Evolutionary conservation across 2,329 filamentous ascomycete species (phyloP), one percentile per base, ranked within the genome.

Genomic region (Corynespora cassiicola): DNA sequence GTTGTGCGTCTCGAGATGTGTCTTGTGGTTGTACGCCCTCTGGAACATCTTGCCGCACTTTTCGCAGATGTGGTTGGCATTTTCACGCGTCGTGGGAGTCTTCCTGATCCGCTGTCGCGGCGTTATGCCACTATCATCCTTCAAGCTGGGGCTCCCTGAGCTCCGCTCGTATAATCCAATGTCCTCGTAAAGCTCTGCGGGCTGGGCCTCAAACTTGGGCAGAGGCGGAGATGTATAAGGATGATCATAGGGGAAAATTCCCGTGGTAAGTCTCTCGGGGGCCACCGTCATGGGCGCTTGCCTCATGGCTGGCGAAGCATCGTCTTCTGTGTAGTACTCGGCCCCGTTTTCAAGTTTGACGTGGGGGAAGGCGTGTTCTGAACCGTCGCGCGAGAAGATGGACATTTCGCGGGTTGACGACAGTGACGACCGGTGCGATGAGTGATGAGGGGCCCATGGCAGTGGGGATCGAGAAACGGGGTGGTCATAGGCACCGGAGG

Each of bases 1-100:
- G 59, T 94, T 84, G 61, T 96, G 90, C 1, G 85, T 91, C 59
- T 91, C 86, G 77, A 91, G 79, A 65, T 95, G 90, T 19, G 89
- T 87, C 59, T 88, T 90, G 71, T 85, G 89, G 69, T 95, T 95
- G 73, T 92, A 95, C 56, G 82, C 86, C 46, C 90, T 78, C 50
- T 88, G 88, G 64, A 95, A 95, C 11, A 86, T 79, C 65, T 86
- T 88, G 6, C 85, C 84, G 60, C 90, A 96, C 2, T 84, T 76
- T 42, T 83, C 77, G 61, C 90, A 95, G 47, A 80, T 76, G 66
- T 82, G 86, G 53, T 84, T 88, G 37, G 86, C 86, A 53, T 88
- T 85, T 48, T 85, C 85, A 41, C 78, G 79, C 12, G 84, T 83
- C 2, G 81, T 85, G 15, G 33, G 44, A 11, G 45, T 49, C 28